These are phyloP conservation scores for Trichoderma gamsii DNA, from an alignment of 495 filamentous ascomycete genomes.

Conservation along the genomic window DNA sequence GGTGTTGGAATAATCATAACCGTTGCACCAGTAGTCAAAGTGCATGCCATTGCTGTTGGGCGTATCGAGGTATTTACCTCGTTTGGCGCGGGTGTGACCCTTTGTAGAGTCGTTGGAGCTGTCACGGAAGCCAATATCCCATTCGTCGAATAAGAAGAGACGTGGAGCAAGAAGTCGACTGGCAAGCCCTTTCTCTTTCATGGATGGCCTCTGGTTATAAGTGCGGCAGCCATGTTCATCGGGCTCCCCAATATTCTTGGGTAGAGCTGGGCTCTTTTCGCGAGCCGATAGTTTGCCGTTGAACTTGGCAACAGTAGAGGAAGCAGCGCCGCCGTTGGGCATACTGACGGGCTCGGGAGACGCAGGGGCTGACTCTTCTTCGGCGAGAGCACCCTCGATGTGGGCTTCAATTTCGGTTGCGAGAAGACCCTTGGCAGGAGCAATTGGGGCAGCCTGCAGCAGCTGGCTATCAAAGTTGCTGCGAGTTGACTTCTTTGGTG, in stretches of 20 bases:
- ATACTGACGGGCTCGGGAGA: conserved; percentile 24
- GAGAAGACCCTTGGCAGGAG: conserved; percentile 33
- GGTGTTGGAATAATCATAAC: conserved; percentile 38
- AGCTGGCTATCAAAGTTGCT: conserved; percentile 24
- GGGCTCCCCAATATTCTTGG: conserved; percentile 31
- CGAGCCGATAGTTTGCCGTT: conserved; percentile 1
- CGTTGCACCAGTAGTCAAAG: conserved; percentile 35
- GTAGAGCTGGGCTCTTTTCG: conserved; percentile 32
- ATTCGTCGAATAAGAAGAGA: conserved; percentile 31
- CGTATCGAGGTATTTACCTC: conserved; percentile 36
- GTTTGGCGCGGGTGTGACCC: conserved; percentile 32
- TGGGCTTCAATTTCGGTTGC: conserved; percentile 35
- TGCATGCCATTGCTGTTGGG: conserved; percentile 39
- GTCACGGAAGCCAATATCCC: conserved; percentile 47
- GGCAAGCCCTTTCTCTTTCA: conserved; percentile 26
- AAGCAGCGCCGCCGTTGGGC: conserved; percentile 21
- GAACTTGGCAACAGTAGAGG: conserved; percentile 19
- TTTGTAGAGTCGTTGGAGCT: conserved; percentile 40
- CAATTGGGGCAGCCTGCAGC: conserved; percentile 29
- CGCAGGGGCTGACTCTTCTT: conserved; percentile 34
- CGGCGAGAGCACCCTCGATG: conserved; percentile 26
- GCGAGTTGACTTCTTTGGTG: conserved; percentile 29
- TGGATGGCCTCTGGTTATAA: conserved; percentile 18
- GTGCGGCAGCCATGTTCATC: conserved; percentile 38
- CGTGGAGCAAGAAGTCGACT: conserved; percentile 41